Base-by-base conservation (phyloP, 352 stramenopile genomes). In the Globisporangium okanoganense region DNA sequence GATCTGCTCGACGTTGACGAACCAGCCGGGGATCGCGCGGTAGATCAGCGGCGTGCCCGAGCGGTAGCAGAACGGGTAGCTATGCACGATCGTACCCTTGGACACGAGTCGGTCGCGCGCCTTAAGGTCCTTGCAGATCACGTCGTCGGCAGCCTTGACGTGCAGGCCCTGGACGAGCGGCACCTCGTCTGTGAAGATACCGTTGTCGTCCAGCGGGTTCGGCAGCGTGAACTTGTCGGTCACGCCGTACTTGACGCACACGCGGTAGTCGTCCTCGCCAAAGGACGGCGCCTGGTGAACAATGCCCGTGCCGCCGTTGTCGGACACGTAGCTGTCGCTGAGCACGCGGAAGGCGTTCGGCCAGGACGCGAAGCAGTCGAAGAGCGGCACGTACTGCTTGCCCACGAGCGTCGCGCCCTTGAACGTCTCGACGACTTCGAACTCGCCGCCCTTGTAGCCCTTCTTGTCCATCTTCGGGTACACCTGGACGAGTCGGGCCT, bases 41-140 rank as follows among this genome's bases (percentile, higher is more conserved):
- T 99, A 99, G 78, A 99, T 99, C 40, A 99, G 79, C 25, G 98
- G 98, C 40, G 98, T 99, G 68, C 99, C 97, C n/a, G 95, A 99
- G 65, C 98, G 86, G 94, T 98, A 99, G 81, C 98, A 99, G 83
- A 99, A 99, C 25, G 98, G 98, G 77, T 99, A 99, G 62, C 88
- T 98, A 90, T 99, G 98, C 63, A 96, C 87, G 54, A 99, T 93
- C 57, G 89, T 95, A 69, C 93, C 94, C 76, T 99, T 99, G 33
- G 97, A 92, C 9, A 99, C 82, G 22, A 99, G 81, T n/a, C 95
- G 85, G 45, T 94, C 97, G 29, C 82, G 80, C 2, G 79, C 85
- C 78, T 99, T 99, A 16, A 99, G 71, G 8, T 94, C 69, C 45
- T 92, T 84, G 75, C 97, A 99, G 33, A 99, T 96, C 3, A 94